Base-by-base conservation (phyloP, 192 early-diverging fungal species). In the Umbelopsis ramanniana region DNA sequence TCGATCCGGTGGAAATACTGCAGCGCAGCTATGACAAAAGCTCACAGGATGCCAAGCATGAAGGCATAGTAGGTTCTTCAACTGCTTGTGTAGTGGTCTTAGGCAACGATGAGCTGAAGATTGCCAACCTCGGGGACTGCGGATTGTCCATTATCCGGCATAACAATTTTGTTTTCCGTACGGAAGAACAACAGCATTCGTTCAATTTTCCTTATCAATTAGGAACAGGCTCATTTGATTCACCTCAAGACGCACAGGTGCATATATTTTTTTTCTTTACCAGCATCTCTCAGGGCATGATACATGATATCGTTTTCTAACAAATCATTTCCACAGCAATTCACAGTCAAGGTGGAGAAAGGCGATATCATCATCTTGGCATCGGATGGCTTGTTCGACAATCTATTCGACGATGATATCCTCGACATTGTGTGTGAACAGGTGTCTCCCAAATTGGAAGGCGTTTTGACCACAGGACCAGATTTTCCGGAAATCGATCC, bases 121-220 rank as follows among this genome's bases (percentile, higher is more conserved):
- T 99, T 66, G 93, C 95, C 2, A 97, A 97, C 71, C 81, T 99
- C 50, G 98, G 98, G 46, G 98, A 99, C 81, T 96, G 95, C 77
- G 94, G 95, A 0, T 82, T 98, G 55, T 85, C 91, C 38, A 82
- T 99, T 4, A 93, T 99, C 48, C 92, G 98, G 33, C 85, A 89
- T 52, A 92, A 91, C 55, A 89, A 94, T 66, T 87, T 94, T 79
- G 89, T 96, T 24, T 99, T 97, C 81, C 85, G 95, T 46, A 97
- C 90, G 40, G 96, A 98, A 84, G 96, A 98, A 80, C 98, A 98
- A 74, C 96, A 98, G 79, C 96, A 99, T 82, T 96, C 94, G 23
- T 99, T 99, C 83, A 99, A 99, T 81, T 98, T 93, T 73, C 98
- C 98, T 6, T 98, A 89, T 77, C 98, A 99, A 78, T 88, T 99